Evolutionary conservation across 768 basidiomycete genomes (phyloP), one percentile per base, ranked within the genome.

Genomic region (Mycena capillaripes): DNA sequence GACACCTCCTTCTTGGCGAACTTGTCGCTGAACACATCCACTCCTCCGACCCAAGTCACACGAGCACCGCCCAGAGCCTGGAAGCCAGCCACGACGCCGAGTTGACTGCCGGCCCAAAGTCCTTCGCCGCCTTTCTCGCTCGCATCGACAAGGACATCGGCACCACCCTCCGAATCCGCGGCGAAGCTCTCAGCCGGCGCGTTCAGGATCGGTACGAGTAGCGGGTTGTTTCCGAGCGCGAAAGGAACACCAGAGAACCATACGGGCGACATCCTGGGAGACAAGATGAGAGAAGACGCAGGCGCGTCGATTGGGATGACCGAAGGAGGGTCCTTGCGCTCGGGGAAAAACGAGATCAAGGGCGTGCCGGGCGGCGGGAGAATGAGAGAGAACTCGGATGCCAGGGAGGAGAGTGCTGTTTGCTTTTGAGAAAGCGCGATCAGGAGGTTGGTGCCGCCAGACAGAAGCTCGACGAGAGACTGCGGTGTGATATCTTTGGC

Each of bases 371-470:
- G 93, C 7, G 96, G 95, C 21, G 95, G 94, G 29, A 95, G 92
- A 62, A 96, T 89, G 66, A 99, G 87, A 42, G 94, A 94, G 86
- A 99, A 99, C 84, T 99, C 98, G 58, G 95, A 81, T 0, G 96
- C 95, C 65, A 97, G 89, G 16, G 93, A 89, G 16, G 90, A 87
- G 12, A 97, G 84, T 48, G 94, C 85, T 3, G 91, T 92, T 82
- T 93, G 89, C 83, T 89, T 92, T 76, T 93, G 85, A 2, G 95
- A 93, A 70, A 97, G 89, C 3, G 93, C 90, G 75, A 98, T 83
- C 74, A 99, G 89, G 66, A 99, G 85, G 85, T 98, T 98, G 66
- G 94, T 91, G 71, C 90, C 86, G 71, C 88, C 87, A 30, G 90
- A 85, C 34, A 95, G 84, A 60, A 96, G 89, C 29, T 87, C 81